phyloP scores from a whole-genome alignment of 129 eudicot genomes.

The carrot (Daucus carota) region DNA sequence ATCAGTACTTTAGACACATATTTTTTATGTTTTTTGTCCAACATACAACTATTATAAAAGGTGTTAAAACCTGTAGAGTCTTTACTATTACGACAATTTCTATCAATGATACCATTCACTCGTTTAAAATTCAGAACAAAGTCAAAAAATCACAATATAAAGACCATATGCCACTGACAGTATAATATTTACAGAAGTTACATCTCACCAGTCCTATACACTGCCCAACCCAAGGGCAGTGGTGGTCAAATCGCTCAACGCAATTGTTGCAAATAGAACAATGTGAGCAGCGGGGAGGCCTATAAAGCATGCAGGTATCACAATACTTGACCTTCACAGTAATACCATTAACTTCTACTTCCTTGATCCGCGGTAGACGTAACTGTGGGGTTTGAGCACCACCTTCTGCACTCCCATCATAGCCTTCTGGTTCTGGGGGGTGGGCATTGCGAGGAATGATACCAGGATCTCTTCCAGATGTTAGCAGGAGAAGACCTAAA shows the following conservation, averaged over 20 bases:
- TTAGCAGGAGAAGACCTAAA: conserved; percentile 74
- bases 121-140: neutral
- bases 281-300: conserved; percentile 99
- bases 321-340: conserved; percentile 92
- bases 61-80: neutral
- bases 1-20: neutral
- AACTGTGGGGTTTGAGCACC: conserved; percentile 87
- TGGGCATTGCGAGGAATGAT: conserved; percentile 97
- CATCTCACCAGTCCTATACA: conserved; percentile 93
- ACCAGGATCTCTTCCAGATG: conserved; percentile 99
- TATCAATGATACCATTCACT: neutral
- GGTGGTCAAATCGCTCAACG: conserved; percentile 96
- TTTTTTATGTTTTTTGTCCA: neutral
- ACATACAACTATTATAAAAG: neutral
- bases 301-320: conserved; percentile 98
- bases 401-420: conserved; percentile 68
- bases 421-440: conserved; percentile 99
- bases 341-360: conserved; percentile 93
- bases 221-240: conserved; percentile 99
- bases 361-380: conserved; percentile 85
- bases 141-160: neutral
- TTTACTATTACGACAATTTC: neutral
- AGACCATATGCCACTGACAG: neutral
- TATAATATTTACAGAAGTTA: neutral
- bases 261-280: conserved; percentile 98